These are phyloP conservation scores for Annulohypoxylon maeteangense DNA, from an alignment of 495 filamentous ascomycete species.

Conservation along the genomic window DNA sequence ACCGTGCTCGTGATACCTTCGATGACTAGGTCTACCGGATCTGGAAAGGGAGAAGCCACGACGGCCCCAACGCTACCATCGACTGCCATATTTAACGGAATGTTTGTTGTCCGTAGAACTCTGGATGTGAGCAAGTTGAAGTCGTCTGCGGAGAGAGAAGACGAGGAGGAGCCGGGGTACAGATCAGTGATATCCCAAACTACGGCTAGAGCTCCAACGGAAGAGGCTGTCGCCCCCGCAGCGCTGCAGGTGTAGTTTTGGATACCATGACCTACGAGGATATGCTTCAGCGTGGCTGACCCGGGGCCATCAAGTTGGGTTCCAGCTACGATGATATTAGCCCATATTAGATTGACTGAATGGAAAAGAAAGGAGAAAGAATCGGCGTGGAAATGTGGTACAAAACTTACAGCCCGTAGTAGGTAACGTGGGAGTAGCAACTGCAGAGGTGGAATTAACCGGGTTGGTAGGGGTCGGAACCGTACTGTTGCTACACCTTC, in stretches of 20 bases:
- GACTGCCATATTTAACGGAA: conserved; percentile 54
- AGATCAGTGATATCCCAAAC: conserved; percentile 68
- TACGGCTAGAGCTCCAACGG: conserved; percentile 72
- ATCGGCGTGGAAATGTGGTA: neutral
- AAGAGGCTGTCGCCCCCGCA: conserved; percentile 41
- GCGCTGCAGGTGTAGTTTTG: conserved; percentile 79
- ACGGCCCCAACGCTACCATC: conserved; percentile 41
- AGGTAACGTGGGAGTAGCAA: conserved; percentile 33
- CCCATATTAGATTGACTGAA: neutral
- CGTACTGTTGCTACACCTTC: conserved; percentile 39
- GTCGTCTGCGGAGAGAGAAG: conserved; percentile 38
- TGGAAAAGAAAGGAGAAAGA: neutral
- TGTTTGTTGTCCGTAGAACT: conserved; percentile 46
- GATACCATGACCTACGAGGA: conserved; percentile 75
- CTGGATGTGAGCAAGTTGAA: conserved; percentile 49
- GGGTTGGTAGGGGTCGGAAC: conserved; percentile 16
- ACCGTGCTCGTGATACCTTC: conserved; percentile 43
- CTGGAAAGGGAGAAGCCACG: conserved; percentile 55
- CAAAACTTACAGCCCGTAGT: conserved; percentile 44
- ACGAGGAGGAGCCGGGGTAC: conserved; percentile 53
- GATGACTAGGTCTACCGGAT: conserved; percentile 48
- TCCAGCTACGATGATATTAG: conserved; percentile 40
- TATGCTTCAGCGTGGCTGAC: conserved; percentile 63
- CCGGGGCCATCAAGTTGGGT: conserved; percentile 60
- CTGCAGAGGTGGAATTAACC: conserved; percentile 20